Evolutionary conservation across 352 stramenopile species (phyloP), one percentile per base, ranked within the genome.

Genomic region (Pythium pyrilobum): DNA sequence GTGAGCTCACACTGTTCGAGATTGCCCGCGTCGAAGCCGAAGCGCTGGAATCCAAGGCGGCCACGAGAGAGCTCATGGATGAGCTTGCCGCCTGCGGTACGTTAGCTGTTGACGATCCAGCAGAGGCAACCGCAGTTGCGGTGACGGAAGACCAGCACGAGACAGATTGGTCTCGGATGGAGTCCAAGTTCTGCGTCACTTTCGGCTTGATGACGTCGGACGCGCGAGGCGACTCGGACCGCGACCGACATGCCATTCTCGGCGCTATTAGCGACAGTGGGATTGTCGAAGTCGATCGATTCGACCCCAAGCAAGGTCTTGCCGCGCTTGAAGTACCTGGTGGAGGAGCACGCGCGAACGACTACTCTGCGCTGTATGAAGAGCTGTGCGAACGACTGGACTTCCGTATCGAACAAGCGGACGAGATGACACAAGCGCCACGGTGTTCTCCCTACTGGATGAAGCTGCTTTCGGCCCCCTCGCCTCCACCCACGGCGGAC

Each of bases 1-100:
- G 69, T 42, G 81, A 92, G 44, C 60, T 74, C 38, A 47, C 56
- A 9, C 48, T 89, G 32, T 64, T 84, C 1, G 37, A 54, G 25
- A 52, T 75, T 18, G 75, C 77, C 5, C 73, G 75, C 18, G 33
- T 44, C 5, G 16, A 59, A 21, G 81, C 81, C 0, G 61, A 62
- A 7, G 63, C 27, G 20, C 53, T 91, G 13, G 29, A 57, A 1
- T 87, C 80, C 7, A 90, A 90, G 56, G 5, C 13, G 7, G 51
- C 37, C 25, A 74, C 84, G 8, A 31, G 66, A 28, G 41, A 56
- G 7, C 49, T 90, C 38, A 67, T 90, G 36, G 21, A 46, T 11
- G 54, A 62, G 4, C n/a, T 54, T 6, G 23, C 23, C 0, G 31
- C 7, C 3, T 40, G 18, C 13, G 11, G 21, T 5, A 23, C 18